A percentile compares a stretch with the other conserved stretches of the same genome.
phyloP scores from a whole-genome alignment of 2,329 filamentous ascomycete genomes.

The Epichloe glyceriae region DNA sequence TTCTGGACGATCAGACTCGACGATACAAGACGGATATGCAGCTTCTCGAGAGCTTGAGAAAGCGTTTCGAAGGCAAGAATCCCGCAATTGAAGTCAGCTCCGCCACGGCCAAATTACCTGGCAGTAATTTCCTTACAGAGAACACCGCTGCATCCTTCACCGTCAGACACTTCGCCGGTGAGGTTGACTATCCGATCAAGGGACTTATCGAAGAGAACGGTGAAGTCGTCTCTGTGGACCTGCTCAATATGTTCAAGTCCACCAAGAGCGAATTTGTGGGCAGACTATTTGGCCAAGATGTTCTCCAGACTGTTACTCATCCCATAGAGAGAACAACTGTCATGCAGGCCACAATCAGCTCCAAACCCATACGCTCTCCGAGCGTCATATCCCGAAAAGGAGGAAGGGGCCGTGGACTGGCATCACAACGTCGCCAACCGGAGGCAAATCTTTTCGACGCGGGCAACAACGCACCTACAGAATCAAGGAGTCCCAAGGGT shows the following conservation, averaged over 20 bases:
- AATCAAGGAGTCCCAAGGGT: conserved; percentile 30
- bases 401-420: conserved; percentile 27
- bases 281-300: conserved; percentile 91
- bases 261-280: conserved; percentile 82
- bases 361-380: conserved; percentile 82
- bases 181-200: conserved; percentile 84
- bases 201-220: conserved; percentile 90
- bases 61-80: conserved; percentile 91
- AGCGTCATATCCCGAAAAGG: conserved; percentile 80
- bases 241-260: conserved; percentile 84
- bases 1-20: conserved; percentile 89
- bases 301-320: conserved; percentile 82
- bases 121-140: conserved; percentile 79
- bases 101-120: conserved; percentile 62
- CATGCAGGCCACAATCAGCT: conserved; percentile 92
- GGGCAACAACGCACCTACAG: conserved; percentile 20
- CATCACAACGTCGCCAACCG: conserved; percentile 25
- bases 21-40: conserved; percentile 82
- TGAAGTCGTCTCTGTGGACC: conserved; percentile 86
- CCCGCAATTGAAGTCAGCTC: conserved; percentile 71
- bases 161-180: conserved; percentile 88
- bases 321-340: conserved; percentile 82
- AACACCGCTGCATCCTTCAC: conserved; percentile 74
- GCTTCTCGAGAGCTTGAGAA: conserved; percentile 77
- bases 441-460: conserved; percentile 16